Evolutionary conservation across 768 basidiomycete genomes (phyloP).

Genomic region (Leccinum longicurvipes): DNA sequence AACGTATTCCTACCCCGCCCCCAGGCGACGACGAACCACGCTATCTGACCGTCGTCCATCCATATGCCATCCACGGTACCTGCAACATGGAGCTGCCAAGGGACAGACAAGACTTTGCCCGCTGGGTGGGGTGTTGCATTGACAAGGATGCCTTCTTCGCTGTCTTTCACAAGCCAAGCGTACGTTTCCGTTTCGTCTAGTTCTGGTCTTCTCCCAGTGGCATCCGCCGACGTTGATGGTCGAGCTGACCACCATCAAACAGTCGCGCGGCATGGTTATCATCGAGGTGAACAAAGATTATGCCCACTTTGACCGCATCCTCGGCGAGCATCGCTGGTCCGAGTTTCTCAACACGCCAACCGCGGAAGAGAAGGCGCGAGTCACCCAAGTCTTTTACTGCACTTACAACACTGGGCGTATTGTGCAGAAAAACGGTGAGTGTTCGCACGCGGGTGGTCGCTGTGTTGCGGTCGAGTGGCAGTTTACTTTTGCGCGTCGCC

Average conservation of each 20-base stretch:
- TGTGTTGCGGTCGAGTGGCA: not conserved
- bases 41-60: conserved; percentile 43
- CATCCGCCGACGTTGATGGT: not conserved
- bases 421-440: conserved; percentile 45
- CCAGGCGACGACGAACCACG: conserved; percentile 43
- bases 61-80: conserved; percentile 37
- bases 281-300: conserved; percentile 38
- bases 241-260: not conserved
- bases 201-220: not conserved
- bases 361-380: conserved; percentile 25
- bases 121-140: conserved; percentile 43
- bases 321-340: conserved; percentile 44
- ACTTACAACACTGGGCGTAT: conserved; percentile 34
- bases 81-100: conserved; percentile 39
- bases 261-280: conserved; percentile 46
- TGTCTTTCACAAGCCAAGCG: conserved; percentile 44
- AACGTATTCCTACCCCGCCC: conserved; percentile 41
- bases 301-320: conserved; percentile 31
- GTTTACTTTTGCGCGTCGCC: not conserved
- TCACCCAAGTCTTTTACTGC: conserved; percentile 41
- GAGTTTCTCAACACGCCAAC: conserved; percentile 35
- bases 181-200: conserved; percentile 24
- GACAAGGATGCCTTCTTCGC: conserved; percentile 35
- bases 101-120: conserved; percentile 38
- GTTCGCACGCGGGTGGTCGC: not conserved